Base-by-base conservation (phyloP, 2,329 filamentous ascomycete genomes). In the Diaporthe amygdali region DNA sequence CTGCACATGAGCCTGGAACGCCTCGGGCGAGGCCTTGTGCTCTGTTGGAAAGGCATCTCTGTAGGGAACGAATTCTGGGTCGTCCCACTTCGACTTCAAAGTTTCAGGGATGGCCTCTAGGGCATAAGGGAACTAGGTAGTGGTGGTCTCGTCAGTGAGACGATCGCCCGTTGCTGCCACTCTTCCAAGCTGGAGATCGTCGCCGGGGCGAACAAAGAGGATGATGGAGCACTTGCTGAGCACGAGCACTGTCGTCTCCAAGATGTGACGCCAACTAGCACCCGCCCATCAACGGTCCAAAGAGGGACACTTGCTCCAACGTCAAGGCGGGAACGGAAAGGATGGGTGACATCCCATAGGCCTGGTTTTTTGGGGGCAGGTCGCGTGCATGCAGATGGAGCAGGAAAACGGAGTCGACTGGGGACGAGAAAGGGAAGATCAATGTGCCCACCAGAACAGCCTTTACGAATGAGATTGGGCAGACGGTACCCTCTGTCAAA, bases 381-480 rank as follows among this genome's bases (percentile, higher is more conserved):
- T 66, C 55, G 47, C 56, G 41, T 46, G 41, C 66, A 74, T 72
- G 74, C 71, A 72, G 72, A 75, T 68, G 67, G 74, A 73, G 73
- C 66, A 59, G 66, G 44, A 74, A 68, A 70, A 72, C 68, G 68
- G 67, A 68, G 68, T 66, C 30, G 72, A 63, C 71, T 54, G 73
- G 47, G 47, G 71, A 70, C 59, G 68, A 73, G 73, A 70, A 74
- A 69, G 74, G 66, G 59, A 75, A 71, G 69, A 73, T 73, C 72
- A 74, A 37, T 37, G 44, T 72, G 84, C 92, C 89, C 90, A 95
- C 93, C 84, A 95, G 85, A 75, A 93, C 90, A 80, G 95, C 92
- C 83, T 94, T 94, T 82, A 95, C 93, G 82, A 95, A 95, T 76
- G 92, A 94, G 80, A 95, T 94, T 76, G 92, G 92, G 81, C 93